Base-by-base conservation (phyloP, 768 basidiomycete species). In the Sporobolomyces phaffii region DNA sequence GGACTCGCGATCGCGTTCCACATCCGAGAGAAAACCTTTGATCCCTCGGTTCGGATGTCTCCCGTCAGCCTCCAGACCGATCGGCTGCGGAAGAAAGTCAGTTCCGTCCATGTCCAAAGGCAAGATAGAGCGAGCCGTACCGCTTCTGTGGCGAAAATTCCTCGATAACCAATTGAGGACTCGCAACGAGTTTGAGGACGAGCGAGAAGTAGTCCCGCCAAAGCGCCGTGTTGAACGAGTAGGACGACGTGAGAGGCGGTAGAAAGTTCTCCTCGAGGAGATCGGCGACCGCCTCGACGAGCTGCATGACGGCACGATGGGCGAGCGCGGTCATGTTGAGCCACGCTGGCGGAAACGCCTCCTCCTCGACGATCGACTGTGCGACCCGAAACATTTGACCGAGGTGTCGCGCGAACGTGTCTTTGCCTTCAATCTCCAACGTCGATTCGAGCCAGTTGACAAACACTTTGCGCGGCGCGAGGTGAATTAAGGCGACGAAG, bases 51-150 rank as follows among this genome's bases (percentile, higher is more conserved):
- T 28, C 94, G 85, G 73, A 97, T 85, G 78, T 98, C 94, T 31
- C 92, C 92, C 8, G 89, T 91, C n/a, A 97, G 84, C 41, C 90
- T 84, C 93, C 93, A 97, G 14, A 93, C 89, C 5, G 93, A 89
- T 47, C 93, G 86, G 45, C 91, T 65, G 51, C 20, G 18, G 7
- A 13, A 53, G 31, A 51, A n/a, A 18, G 7, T 22, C 15, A 2
- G 22, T 17, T 48, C 34, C 36, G 64, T 28, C 15, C n/a, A 10
- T 13, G 5, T 36, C 26, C 20, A 28, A 5, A 29, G 31, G 26
- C 13, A 49, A 20, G 10, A 41, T 41, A 41, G 10, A 15, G 31
- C 31, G 50, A 51, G 50, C 9, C n/a, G n/a, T 51, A 64, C 51
- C 69, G 62, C 72, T 88, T 90, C 83, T 94, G 94, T 2, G 92